Conservation (phyloP, 176 grass and related monocot genomes). For the Ensete glaucum region DNA sequence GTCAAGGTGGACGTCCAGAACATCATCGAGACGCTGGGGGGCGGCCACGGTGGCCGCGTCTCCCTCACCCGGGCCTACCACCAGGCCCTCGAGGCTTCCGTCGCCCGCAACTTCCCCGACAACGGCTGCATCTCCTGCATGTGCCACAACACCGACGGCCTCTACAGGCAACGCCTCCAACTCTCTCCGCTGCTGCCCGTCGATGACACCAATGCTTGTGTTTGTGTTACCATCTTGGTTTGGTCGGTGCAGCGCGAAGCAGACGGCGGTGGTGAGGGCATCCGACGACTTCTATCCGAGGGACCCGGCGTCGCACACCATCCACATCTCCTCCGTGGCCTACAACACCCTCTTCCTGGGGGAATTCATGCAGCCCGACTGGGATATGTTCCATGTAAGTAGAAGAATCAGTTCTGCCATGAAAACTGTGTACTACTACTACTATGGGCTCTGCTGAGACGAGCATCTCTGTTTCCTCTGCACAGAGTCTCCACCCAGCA, state of each 20-base stretch:
- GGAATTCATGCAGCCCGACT: constrained; percentile 90
- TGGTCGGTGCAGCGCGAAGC: constrained; percentile 25
- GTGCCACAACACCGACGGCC: constrained; percentile 76
- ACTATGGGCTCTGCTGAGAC: no score
- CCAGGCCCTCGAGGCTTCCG: constrained; percentile 60
- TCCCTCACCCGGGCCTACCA: constrained; percentile 45
- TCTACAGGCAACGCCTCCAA: constrained; percentile 30
- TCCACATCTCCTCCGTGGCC: constrained; percentile 61
- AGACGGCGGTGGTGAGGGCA: constrained; percentile 58
- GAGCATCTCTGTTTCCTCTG: background rate
- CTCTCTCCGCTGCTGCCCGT: no score
- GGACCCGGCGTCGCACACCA: constrained; percentile 71
- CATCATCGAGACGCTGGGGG: constrained; percentile 73
- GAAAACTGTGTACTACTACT: background rate
- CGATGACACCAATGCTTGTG: no score
- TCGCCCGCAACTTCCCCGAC: constrained; percentile 54
- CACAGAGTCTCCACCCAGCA: constrained; percentile 61
- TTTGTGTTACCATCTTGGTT: background rate
- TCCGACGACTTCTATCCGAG: constrained; percentile 88
- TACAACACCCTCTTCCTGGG: constrained; percentile 81
- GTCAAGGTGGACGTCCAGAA: constrained; percentile 90
- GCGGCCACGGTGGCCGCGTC: constrained; percentile 61
- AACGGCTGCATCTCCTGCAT: constrained; percentile 82
- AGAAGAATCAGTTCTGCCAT: background rate
- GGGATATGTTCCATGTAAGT: constrained; percentile 87